Evolutionary conservation across 768 basidiomycete genomes (phyloP).

Genomic region (Royoungia palumana): DNA sequence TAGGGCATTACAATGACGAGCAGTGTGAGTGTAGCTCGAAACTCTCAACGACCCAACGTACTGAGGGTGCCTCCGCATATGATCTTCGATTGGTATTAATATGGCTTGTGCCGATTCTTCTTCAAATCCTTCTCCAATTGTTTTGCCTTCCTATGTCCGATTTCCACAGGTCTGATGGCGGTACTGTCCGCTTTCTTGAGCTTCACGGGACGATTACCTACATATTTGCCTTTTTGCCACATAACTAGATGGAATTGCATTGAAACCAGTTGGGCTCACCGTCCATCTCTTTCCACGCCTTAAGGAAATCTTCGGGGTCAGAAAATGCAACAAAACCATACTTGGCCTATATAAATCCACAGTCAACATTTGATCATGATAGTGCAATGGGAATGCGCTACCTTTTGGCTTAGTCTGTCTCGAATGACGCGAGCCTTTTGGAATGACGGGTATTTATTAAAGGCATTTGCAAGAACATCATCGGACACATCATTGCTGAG

Average conservation of each 20-base stretch:
- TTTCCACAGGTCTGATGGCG: conserved; percentile 85
- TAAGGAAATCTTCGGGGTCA: conserved; percentile 97
- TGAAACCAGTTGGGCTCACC: conserved; percentile 47
- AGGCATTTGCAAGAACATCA: conserved; percentile 88
- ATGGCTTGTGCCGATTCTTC: conserved; percentile 86
- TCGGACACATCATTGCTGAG: conserved; percentile 98
- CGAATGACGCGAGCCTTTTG: conserved; percentile 93
- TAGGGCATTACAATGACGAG: conserved; percentile 6
- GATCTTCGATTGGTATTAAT: conserved; percentile 40
- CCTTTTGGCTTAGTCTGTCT: conserved; percentile 92
- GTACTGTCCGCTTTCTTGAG: conserved; percentile 91
- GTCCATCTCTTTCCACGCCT: conserved; percentile 99
- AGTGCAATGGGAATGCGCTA: conserved; percentile 23
- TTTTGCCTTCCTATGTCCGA: conserved; percentile 89
- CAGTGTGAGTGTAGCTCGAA: conserved; percentile 24
- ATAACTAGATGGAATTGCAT: conserved; percentile 2
- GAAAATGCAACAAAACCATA: conserved; percentile 98
- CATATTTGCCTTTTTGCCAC: conserved; percentile 77
- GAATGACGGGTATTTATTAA: conserved; percentile 91
- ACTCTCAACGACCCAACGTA: conserved; percentile 27
- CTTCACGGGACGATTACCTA: conserved; percentile 95
- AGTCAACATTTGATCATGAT: background rate
- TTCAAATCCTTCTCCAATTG: conserved; percentile 87
- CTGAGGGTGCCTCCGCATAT: conserved; percentile 15
- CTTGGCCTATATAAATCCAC: conserved; percentile 58